Evolutionary conservation across 225 moss, liverwort and hornwort species (phyloP).

Genomic region (Pseudisothecium myosuroides): DNA sequence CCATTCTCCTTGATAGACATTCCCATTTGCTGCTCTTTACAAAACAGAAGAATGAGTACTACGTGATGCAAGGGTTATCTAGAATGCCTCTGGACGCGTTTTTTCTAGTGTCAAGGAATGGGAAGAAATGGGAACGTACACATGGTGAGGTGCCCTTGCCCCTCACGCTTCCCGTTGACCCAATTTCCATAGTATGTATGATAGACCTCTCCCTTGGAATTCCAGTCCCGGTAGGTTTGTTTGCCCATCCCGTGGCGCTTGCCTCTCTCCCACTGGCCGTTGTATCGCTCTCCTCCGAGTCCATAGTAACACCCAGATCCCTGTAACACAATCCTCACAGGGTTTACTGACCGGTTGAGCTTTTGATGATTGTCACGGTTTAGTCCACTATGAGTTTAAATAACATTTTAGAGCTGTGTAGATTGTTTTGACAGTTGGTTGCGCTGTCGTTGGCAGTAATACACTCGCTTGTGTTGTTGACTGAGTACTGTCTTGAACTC

Average conservation of each 20-base stretch:
- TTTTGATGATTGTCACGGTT: not conserved
- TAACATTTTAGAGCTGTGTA: not conserved
- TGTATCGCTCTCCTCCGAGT: slow-evolving; percentile 64
- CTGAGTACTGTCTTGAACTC: not conserved
- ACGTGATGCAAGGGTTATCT: not conserved
- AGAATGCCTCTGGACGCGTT: not conserved
- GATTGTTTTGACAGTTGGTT: not conserved
- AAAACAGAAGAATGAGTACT: not conserved
- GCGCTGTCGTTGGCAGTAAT: not conserved
- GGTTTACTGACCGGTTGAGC: not conserved
- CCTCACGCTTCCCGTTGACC: slow-evolving; percentile 71
- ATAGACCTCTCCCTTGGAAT: slow-evolving; percentile 31
- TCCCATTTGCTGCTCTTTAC: slow-evolving; percentile 48
- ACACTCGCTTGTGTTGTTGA: not conserved
- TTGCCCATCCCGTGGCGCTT: slow-evolving; percentile 65
- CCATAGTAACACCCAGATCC: slow-evolving; percentile 72
- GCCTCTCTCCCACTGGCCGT: slow-evolving; percentile 63
- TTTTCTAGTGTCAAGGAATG: not conserved
- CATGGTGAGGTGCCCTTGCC: slow-evolving; percentile 60
- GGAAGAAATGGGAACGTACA: slow-evolving; percentile 21
- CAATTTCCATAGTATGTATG: slow-evolving; percentile 76
- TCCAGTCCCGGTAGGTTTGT: slow-evolving; percentile 82
- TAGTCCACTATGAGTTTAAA: not conserved
- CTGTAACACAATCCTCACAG: slow-evolving; percentile 12
- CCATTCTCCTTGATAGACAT: slow-evolving; percentile 71